These are phyloP conservation scores for Yarrowia sp. DNA, from an alignment of 805 yeast species.

Conservation along the genomic window DNA sequence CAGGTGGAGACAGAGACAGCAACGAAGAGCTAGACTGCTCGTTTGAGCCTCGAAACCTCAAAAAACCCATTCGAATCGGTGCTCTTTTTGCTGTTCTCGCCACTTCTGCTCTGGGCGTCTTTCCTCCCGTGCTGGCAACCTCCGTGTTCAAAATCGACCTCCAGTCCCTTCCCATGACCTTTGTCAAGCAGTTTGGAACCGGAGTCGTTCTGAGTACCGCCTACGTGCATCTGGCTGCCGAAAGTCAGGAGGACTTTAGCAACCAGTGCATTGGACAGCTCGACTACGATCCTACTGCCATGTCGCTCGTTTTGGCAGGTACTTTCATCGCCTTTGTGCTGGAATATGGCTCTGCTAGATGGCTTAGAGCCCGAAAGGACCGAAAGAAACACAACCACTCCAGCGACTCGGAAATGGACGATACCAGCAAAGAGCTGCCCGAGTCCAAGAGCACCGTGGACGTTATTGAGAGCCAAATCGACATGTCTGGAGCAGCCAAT, in stretches of 20 bases:
- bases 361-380: constrained; percentile 39
- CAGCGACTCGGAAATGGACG: not conserved
- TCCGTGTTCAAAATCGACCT: constrained; percentile 25
- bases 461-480: not conserved
- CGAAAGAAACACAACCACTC: constrained; percentile 19
- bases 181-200: constrained; percentile 74
- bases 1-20: not conserved
- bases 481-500: not conserved
- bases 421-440: not conserved
- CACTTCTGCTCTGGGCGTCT: constrained; percentile 39
- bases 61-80: constrained; percentile 38
- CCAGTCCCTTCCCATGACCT: constrained; percentile 35
- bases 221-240: constrained; percentile 67
- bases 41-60: constrained; percentile 32
- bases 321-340: constrained; percentile 50
- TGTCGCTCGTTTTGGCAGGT: constrained; percentile 47
- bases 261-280: constrained; percentile 58
- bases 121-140: constrained; percentile 39
- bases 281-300: constrained; percentile 55
- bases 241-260: constrained; percentile 58
- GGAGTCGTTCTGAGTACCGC: constrained; percentile 84
- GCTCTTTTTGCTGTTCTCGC: constrained; percentile 40
- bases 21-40: constrained; percentile 3
- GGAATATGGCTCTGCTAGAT: constrained; percentile 50
- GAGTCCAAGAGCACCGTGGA: not conserved